Base-by-base conservation (phyloP, 2,329 filamentous ascomycete species). In the Zalaria obscura region DNA sequence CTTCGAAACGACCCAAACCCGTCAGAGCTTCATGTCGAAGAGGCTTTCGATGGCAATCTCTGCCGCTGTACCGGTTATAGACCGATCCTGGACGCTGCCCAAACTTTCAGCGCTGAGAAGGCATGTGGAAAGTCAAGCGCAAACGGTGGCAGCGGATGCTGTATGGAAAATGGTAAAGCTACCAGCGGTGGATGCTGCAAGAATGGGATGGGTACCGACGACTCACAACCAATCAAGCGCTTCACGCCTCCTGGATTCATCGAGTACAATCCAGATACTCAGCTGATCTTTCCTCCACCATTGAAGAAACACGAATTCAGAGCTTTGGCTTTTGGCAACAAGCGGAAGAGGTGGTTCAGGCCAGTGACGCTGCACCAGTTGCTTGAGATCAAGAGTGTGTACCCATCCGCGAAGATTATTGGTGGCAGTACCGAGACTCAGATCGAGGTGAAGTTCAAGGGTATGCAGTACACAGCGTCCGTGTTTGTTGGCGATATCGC, bases 361-460 rank as follows among this genome's bases (percentile, higher is more conserved):
- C 91, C 91, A 0, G 81, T 86, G 28, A 95, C 84, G 0, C 58
- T 96, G 10, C 71, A 85, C 33, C 88, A 98, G 56, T 68, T 98
- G 10, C 72, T 96, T 10, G 82, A 94, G 56, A 94, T 98, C 64
- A 96, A 96, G 67, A 78, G 72, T 52, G 78, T 75, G 0, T 80
- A 86, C 50, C 89, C 89, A 0, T 77, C 80, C 26, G 86, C 89
- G 4, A 98, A 96, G 62, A 78, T 98, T 46, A 94, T 98, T 46
- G 89, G 87, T 39, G 91, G 91, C 46, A 94, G 87, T 58, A 93
- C 88, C 2, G 91, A 98, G 61, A 96, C 89, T 0, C 91, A 96
- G 62, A 96, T 98, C 46, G 91, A 98, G 63, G 83, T 93, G 65
- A 95, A 94, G 63, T 96, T 98, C 73, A 96, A 96, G 66, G 86